Evolutionary conservation across 495 filamentous ascomycete species (phyloP).

Genomic region (Aspergillus carlsbadensis): DNA sequence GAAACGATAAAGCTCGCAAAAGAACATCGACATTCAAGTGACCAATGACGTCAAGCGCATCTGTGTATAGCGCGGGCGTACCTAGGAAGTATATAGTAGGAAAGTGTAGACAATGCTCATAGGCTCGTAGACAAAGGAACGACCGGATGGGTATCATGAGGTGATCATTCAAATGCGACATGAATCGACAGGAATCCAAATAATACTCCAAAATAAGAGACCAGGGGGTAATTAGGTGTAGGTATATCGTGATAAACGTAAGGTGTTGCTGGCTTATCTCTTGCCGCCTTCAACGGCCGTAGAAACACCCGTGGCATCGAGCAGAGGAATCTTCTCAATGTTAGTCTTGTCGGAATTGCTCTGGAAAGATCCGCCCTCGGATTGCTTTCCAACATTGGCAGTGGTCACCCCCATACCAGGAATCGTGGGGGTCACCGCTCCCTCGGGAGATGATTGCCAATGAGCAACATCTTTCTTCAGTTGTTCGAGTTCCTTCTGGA

Average conservation of each 20-base stretch:
- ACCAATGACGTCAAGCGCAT: not conserved
- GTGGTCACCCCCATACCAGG: slow-evolving; percentile 23
- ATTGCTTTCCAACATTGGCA: slow-evolving; percentile 12
- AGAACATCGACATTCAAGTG: not conserved
- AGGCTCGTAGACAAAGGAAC: slow-evolving; percentile 1
- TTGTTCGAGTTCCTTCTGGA: slow-evolving; percentile 92
- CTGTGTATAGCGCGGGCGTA: not conserved
- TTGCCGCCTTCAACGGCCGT: slow-evolving; percentile 24
- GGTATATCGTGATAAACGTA: not conserved
- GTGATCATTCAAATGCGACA: slow-evolving; percentile 9
- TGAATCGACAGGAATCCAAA: slow-evolving; percentile 3
- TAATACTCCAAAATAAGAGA: slow-evolving; percentile 7
- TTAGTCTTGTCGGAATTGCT: slow-evolving; percentile 31
- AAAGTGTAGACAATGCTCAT: not conserved
- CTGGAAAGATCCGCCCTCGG: slow-evolving; percentile 8
- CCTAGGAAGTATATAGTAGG: too few species aligned
- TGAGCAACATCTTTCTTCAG: slow-evolving; percentile 86
- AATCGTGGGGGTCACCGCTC: slow-evolving; percentile 30
- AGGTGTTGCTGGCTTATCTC: not conserved
- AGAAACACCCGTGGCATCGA: slow-evolving; percentile 33
- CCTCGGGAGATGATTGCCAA: slow-evolving; percentile 66
- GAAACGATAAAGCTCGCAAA: not conserved
- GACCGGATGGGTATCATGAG: slow-evolving; percentile 24
- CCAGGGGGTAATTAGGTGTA: not conserved
- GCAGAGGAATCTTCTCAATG: slow-evolving; percentile 42